phyloP scores from a whole-genome alignment of 441 rosid genomes.

The Eutrema salsugineum region DNA sequence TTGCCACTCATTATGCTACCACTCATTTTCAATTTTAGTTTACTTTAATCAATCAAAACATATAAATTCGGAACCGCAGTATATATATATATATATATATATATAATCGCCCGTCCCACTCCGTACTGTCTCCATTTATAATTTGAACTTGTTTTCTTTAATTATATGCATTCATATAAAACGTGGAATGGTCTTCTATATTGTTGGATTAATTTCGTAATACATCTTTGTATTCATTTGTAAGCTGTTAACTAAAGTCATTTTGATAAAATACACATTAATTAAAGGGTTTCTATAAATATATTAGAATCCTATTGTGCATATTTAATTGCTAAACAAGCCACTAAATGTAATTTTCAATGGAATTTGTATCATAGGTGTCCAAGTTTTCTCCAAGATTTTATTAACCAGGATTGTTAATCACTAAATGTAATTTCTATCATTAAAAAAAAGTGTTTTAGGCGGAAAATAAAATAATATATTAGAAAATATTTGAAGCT shows the following conservation, averaged over 20 bases:
- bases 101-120: no score
- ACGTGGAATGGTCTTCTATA: neutral
- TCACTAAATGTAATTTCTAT: no score
- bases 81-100: neutral
- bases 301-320: no score
- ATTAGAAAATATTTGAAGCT: neutral
- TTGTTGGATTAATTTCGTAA: neutral
- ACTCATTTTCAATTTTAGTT: neutral
- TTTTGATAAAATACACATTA: neutral
- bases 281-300: neutral
- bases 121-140: neutral
- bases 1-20: slow-evolving; percentile 17
- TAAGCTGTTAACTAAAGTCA: neutral
- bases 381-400: no score
- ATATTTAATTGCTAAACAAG: no score
- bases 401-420: no score
- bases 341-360: no score
- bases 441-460: no score
- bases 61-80: neutral
- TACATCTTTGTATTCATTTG: neutral
- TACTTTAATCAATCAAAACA: neutral
- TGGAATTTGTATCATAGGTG: no score
- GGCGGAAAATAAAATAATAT: no score
- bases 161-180: neutral
- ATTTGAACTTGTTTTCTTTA: neutral